Evolutionary conservation across 2,329 filamentous ascomycete genomes (phyloP).

Genomic region (Venturiaceae sp.): DNA sequence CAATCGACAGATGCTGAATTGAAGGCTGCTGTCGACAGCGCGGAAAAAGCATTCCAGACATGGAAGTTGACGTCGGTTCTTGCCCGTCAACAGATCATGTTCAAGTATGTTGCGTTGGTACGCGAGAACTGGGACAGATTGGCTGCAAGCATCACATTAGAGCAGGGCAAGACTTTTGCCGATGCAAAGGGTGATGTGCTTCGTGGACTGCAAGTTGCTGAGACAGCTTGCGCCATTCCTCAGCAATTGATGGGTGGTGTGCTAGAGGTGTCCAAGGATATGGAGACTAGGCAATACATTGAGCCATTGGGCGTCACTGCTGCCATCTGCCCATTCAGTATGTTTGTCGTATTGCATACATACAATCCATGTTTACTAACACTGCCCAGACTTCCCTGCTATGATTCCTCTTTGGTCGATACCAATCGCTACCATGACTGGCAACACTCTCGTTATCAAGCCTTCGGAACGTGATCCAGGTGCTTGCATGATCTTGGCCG

Average conservation of each 20-base stretch:
- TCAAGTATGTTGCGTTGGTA: constrained; percentile 72
- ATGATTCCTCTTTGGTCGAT: constrained; percentile 94
- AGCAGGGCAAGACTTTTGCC: constrained; percentile 82
- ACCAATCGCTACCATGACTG: constrained; percentile 72
- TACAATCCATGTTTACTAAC: not conserved
- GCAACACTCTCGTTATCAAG: constrained; percentile 78
- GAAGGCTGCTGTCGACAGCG: constrained; percentile 63
- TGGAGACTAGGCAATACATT: constrained; percentile 76
- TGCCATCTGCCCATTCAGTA: constrained; percentile 81
- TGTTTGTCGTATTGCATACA: constrained; percentile 24
- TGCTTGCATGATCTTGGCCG: constrained; percentile 75
- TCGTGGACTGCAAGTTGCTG: constrained; percentile 73
- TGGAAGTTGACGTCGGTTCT: constrained; percentile 68
- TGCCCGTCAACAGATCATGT: constrained; percentile 74
- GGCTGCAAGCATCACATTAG: constrained; percentile 74
- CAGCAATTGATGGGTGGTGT: constrained; percentile 77
- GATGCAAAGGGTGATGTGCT: constrained; percentile 77
- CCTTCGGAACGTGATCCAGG: constrained; percentile 79
- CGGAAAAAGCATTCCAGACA: constrained; percentile 62
- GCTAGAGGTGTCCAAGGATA: constrained; percentile 78
- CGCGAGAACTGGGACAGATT: constrained; percentile 77
- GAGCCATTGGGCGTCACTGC: constrained; percentile 75
- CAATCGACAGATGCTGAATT: constrained; percentile 74
- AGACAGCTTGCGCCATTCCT: constrained; percentile 71
- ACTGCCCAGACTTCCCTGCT: constrained; percentile 63